Conservation (phyloP, 768 basidiomycete species). For the Glaciozyma martinii region DNA sequence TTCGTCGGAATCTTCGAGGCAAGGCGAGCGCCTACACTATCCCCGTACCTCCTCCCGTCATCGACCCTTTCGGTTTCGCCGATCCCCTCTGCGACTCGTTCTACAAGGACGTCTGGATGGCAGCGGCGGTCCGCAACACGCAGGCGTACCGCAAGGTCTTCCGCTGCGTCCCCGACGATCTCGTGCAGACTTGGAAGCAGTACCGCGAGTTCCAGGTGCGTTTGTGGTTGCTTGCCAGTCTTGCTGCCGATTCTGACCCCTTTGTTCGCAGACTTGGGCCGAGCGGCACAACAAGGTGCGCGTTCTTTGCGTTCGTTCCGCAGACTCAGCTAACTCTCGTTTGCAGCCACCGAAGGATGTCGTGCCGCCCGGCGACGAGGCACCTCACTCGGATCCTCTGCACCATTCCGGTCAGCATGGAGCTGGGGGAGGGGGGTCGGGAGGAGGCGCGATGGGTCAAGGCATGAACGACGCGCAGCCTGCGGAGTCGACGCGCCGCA, state of each 20-base stretch:
- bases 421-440: constrained; percentile 41
- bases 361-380: constrained; percentile 36
- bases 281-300: constrained; percentile 47
- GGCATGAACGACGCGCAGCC: constrained; percentile 22
- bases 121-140: constrained; percentile 75
- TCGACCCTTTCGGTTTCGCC: constrained; percentile 69
- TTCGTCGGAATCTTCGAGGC: constrained; percentile 44
- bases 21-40: constrained; percentile 38
- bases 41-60: constrained; percentile 57
- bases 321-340: neutral
- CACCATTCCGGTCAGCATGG: constrained; percentile 39
- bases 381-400: constrained; percentile 37
- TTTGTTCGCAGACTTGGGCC: constrained; percentile 49
- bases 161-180: constrained; percentile 84
- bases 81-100: constrained; percentile 82
- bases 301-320: too few species aligned
- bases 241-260: neutral
- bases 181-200: constrained; percentile 88
- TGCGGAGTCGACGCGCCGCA: constrained; percentile 21
- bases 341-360: constrained; percentile 36
- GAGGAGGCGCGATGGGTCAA: constrained; percentile 40
- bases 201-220: constrained; percentile 44
- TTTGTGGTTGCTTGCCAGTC: too few species aligned
- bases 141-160: constrained; percentile 94
- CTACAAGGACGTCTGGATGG: constrained; percentile 76